Evolutionary conservation across 352 stramenopile genomes (phyloP).

Genomic region (Phytophthora agathidicida): DNA sequence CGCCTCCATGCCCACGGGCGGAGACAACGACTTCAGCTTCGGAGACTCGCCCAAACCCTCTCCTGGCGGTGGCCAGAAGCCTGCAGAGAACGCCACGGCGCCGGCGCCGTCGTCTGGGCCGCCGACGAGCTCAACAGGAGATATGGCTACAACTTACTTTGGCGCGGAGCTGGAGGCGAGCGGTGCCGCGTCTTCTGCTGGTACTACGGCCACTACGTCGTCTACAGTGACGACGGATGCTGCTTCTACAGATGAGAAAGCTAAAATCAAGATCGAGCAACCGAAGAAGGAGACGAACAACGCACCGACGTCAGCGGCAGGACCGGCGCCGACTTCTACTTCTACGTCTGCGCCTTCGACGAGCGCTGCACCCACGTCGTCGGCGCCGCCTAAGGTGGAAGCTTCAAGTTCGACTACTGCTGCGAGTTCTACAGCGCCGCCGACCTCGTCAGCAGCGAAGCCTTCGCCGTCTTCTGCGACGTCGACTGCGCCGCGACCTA

Average conservation of each 20-base stretch:
- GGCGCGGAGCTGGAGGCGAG: constrained; percentile 57
- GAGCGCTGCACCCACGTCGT: constrained; percentile 16
- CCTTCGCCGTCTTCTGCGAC: constrained; percentile 9
- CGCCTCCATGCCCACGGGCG: constrained; percentile 41
- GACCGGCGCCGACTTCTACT: constrained; percentile 10
- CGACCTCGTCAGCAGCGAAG: constrained; percentile 14
- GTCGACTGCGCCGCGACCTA: constrained; percentile 3
- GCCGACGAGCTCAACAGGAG: constrained; percentile 27
- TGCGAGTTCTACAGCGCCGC: constrained; percentile 24
- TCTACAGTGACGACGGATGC: constrained; percentile 23
- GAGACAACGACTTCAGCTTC: constrained; percentile 81
- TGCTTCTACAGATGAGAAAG: constrained; percentile 25
- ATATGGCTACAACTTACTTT: constrained; percentile 71
- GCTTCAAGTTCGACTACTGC: constrained; percentile 8
- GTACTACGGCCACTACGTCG: constrained; percentile 5
- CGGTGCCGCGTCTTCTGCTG: neutral
- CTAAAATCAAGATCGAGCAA: constrained; percentile 42
- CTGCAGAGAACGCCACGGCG: constrained; percentile 2
- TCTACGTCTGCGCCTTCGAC: constrained; percentile 17
- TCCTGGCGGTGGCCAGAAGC: constrained; percentile 24
- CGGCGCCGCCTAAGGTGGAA: constrained; percentile 24
- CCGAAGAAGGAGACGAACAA: constrained; percentile 33
- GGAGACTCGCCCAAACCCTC: constrained; percentile 76
- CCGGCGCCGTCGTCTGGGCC: constrained; percentile 13
- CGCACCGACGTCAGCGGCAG: constrained; percentile 4